Percentiles rank a stretch among this genome's conserved stretches.
These are phyloP conservation scores for Penicillium cataractarum DNA, from an alignment of 495 filamentous ascomycete genomes.

Conservation along the genomic window DNA sequence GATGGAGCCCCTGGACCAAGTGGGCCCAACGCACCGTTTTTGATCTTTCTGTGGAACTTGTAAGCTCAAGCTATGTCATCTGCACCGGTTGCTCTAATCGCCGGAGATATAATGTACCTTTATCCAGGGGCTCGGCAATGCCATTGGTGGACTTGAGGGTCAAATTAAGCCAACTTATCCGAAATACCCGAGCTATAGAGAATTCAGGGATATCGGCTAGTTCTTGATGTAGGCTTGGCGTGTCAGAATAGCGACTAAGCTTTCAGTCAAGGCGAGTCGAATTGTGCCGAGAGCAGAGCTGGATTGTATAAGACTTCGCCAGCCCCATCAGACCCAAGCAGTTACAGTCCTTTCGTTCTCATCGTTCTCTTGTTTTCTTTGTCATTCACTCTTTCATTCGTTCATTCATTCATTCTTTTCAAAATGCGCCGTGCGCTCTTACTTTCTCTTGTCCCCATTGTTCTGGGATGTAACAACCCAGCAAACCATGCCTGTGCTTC, in stretches of 20 bases:
- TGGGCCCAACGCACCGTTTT: background rate
- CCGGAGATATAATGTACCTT: background rate
- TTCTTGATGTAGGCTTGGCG: background rate
- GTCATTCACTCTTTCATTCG: background rate
- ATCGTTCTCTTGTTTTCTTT: background rate
- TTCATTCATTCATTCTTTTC: conserved; percentile 37
- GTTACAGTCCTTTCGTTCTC: background rate
- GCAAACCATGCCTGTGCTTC: conserved; percentile 33
- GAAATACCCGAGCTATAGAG: background rate
- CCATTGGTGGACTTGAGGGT: conserved; percentile 1
- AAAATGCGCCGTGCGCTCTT: conserved; percentile 40
- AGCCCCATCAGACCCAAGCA: background rate
- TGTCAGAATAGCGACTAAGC: background rate
- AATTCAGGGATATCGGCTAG: background rate
- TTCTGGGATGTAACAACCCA: conserved; percentile 34
- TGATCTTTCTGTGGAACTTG: background rate
- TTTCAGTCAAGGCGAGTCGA: background rate
- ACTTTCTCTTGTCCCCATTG: conserved; percentile 32
- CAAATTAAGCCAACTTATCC: background rate
- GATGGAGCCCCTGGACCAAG: background rate
- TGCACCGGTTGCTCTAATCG: background rate
- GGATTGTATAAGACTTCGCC: background rate
- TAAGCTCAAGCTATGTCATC: background rate
- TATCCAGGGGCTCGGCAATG: background rate
- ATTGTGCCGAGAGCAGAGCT: background rate